These are phyloP conservation scores for Amphirosellinia nigrospora DNA, from an alignment of 495 filamentous ascomycete species.

Conservation along the genomic window DNA sequence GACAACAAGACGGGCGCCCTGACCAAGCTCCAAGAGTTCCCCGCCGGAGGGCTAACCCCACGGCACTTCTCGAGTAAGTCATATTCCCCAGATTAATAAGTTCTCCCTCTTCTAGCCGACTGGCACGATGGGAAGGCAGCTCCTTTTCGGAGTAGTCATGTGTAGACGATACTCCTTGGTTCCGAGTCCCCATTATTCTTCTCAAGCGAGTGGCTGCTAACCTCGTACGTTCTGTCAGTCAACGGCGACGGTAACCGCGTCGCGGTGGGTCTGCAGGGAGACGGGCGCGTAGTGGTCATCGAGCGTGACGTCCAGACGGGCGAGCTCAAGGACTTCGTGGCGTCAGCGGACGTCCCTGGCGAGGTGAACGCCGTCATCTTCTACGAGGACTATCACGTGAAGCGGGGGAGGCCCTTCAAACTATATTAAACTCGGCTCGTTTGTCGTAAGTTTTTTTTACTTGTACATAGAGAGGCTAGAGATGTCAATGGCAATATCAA, in stretches of 20 bases:
- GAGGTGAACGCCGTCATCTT: constrained; percentile 66
- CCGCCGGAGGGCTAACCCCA: constrained; percentile 65
- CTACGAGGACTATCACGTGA: constrained; percentile 54
- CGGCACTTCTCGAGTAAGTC: constrained; percentile 61
- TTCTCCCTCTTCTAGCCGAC: background rate
- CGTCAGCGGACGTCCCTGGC: constrained; percentile 54
- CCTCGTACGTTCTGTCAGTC: constrained; percentile 38
- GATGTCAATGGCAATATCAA: constrained; percentile 13
- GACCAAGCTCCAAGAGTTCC: constrained; percentile 53
- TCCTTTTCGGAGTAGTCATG: background rate
- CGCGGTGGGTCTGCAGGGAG: constrained; percentile 67
- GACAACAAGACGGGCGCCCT: constrained; percentile 55
- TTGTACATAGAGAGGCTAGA: constrained; percentile 14
- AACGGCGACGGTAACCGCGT: constrained; percentile 66
- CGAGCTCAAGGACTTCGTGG: constrained; percentile 57
- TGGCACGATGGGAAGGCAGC: background rate
- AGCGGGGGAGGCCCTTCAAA: constrained; percentile 5
- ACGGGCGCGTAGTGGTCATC: constrained; percentile 65
- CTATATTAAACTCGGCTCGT: constrained; percentile 3
- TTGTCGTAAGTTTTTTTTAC: constrained; percentile 17
- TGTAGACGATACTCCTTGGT: background rate
- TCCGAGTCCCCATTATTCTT: background rate
- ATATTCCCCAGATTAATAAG: background rate
- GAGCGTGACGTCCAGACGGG: constrained; percentile 62
- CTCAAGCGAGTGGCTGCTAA: constrained; percentile 7